Conservation (phyloP, 2,329 filamentous ascomycete species). For the Microcyclosporella mali region DNA sequence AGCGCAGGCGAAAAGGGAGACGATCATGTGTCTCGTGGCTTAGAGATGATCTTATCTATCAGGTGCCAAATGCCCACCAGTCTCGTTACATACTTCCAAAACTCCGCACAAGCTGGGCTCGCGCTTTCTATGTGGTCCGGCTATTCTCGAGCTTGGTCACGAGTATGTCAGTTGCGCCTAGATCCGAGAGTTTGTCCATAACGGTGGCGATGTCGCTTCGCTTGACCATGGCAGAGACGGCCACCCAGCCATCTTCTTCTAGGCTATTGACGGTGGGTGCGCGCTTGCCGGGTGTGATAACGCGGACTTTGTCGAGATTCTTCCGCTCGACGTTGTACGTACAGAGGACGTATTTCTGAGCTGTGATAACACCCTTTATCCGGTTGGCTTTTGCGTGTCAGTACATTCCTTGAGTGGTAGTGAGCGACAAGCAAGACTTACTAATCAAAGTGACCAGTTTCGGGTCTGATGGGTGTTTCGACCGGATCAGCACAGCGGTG, state of each 20-base stretch:
- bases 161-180: conserved; percentile 78
- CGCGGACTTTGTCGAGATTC: conserved; percentile 59
- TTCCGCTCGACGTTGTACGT: conserved; percentile 85
- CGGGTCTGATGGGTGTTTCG: conserved; percentile 71
- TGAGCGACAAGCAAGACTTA: too few species aligned
- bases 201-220: conserved; percentile 76
- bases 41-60: not conserved
- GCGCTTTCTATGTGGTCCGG: conserved; percentile 36
- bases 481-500: conserved; percentile 86
- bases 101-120: too few species aligned
- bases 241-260: conserved; percentile 86
- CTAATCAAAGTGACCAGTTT: conserved; percentile 73
- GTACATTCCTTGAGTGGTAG: too few species aligned
- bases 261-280: conserved; percentile 86
- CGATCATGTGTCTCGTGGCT: too few species aligned
- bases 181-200: conserved; percentile 74
- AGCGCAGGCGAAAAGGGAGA: too few species aligned
- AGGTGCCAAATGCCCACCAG: too few species aligned
- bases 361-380: conserved; percentile 90
- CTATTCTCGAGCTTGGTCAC: conserved; percentile 83
- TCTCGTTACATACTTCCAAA: too few species aligned
- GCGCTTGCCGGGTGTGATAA: conserved; percentile 87
- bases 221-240: conserved; percentile 89
- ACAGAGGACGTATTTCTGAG: conserved; percentile 88
- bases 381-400: conserved; percentile 50